Evolutionary conservation across 2,329 filamentous ascomycete species (phyloP).

Genomic region (Aspergillus texensis): DNA sequence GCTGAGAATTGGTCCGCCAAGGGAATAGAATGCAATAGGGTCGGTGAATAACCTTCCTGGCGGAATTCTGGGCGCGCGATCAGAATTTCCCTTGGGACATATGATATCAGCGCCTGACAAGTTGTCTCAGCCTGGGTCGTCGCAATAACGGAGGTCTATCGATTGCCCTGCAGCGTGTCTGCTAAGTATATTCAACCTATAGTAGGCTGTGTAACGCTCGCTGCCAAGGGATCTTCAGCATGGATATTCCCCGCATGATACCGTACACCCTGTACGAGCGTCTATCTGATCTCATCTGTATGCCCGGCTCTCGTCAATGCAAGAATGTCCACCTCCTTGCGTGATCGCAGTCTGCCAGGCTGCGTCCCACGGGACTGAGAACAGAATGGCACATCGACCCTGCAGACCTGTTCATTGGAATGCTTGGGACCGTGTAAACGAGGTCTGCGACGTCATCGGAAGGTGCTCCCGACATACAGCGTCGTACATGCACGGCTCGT

Average conservation of each 20-base stretch:
- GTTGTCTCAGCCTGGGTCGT: not conserved
- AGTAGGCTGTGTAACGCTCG: not conserved
- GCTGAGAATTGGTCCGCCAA: slow-evolving; percentile 7
- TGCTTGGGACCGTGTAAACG: not conserved
- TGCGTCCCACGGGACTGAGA: not conserved
- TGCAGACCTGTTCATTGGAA: not conserved
- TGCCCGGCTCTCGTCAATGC: not conserved
- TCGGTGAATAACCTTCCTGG: not conserved
- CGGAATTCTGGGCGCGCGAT: not conserved
- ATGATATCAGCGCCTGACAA: not conserved
- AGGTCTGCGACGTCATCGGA: not conserved
- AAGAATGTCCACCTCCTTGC: slow-evolving; percentile 3
- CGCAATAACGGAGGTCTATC: not conserved
- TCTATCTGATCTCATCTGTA: not conserved
- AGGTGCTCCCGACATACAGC: not conserved
- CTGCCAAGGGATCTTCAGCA: slow-evolving; percentile 25
- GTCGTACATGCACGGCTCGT: not conserved
- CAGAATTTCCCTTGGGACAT: not conserved
- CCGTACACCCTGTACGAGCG: not conserved
- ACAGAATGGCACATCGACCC: not conserved
- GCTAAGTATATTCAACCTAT: not conserved
- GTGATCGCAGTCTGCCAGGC: not conserved
- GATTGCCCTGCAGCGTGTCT: not conserved
- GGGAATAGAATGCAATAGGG: slow-evolving; percentile 6
- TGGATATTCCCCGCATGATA: slow-evolving; percentile 15